Base-by-base conservation (phyloP, 2,329 filamentous ascomycete genomes). In the Thermoascus crustaceus region DNA sequence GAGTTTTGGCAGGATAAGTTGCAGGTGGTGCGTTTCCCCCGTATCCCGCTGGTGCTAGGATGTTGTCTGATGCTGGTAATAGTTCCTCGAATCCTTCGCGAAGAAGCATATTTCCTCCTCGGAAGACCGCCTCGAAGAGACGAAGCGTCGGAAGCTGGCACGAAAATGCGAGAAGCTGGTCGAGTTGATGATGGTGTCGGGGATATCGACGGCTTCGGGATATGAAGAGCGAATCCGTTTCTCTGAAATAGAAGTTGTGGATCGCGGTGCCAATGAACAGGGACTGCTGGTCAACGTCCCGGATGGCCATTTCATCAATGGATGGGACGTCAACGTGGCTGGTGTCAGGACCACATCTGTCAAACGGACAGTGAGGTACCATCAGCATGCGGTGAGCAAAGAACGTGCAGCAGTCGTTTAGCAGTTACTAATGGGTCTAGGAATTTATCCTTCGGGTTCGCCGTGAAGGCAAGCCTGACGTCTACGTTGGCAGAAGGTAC, bases 1-100 rank as follows among this genome's bases (percentile, higher is more conserved):
- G 91, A 98, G 64, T 98, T 98, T 55, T 98, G 91, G 91, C 91
- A 98, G 66, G 87, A 96, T 58, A 96, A 94, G 61, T 69, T 98
- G 41, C 91, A 98, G 69, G 77, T 88, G 56, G 85, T 94, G 66
- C 49, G 83, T 79, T 37, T 30, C 6, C 23, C 10, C 30, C 26
- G 13, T 42, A 11, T 24, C 23, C 17, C 7, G 6, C n/a, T 3
- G 30, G 13, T 21, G 7, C 17, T 16, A 29, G 16, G 10, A 31
- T 11, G n/a, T 26, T 26, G 14, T 34, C 38, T 40, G 39, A 43
- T 36, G 30, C 17, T 21, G n/a, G 9, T 19, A 23, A 26, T 50
- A 93, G 85, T 98, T 98, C 55, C 73, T 98, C 16, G 88, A 96
- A 61, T 95, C 87, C 1, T 98, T 98, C 59, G 89, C 91, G 9